phyloP scores from a whole-genome alignment of 1,139 yeast genomes.

The Ogataea hybrid region DNA sequence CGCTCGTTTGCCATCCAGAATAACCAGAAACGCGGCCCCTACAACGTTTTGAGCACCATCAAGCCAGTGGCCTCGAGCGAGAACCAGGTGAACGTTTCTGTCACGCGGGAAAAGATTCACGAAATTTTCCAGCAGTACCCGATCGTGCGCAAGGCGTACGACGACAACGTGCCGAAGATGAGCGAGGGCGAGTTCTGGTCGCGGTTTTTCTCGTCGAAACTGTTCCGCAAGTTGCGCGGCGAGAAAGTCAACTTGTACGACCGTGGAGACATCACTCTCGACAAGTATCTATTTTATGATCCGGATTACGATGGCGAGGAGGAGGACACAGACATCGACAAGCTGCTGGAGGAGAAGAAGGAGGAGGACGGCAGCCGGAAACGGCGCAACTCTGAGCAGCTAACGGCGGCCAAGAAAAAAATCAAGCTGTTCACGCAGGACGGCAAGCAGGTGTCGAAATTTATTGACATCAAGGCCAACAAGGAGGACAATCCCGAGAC shows the following conservation, averaged over 20 bases:
- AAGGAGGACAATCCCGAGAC: constrained; percentile 75
- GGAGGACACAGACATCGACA: constrained; percentile 31
- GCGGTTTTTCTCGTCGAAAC: constrained; percentile 86
- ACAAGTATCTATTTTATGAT: constrained; percentile 71
- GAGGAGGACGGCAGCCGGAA: constrained; percentile 19
- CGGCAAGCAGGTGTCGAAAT: constrained; percentile 48
- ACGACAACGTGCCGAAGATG: constrained; percentile 85
- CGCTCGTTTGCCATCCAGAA: constrained; percentile 83
- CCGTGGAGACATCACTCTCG: constrained; percentile 81
- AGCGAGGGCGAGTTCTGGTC: constrained; percentile 96
- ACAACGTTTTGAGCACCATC: constrained; percentile 89
- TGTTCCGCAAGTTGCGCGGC: constrained; percentile 86
- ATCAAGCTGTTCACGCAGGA: constrained; percentile 30
- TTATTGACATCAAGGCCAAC: constrained; percentile 77
- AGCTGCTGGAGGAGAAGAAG: constrained; percentile 25
- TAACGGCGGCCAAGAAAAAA: constrained; percentile 24
- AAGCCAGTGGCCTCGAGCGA: constrained; percentile 91
- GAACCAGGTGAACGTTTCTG: constrained; percentile 86
- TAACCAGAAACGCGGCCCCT: constrained; percentile 88
- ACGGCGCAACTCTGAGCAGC: constrained; percentile 18
- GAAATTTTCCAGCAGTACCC: constrained; percentile 95
- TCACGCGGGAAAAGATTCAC: constrained; percentile 84
- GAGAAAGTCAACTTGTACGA: constrained; percentile 75
- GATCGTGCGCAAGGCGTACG: constrained; percentile 83
- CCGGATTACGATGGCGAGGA: constrained; percentile 46